Base-by-base conservation (phyloP, 208 protist species). In the Trypanosomatidae sp. region DNA sequence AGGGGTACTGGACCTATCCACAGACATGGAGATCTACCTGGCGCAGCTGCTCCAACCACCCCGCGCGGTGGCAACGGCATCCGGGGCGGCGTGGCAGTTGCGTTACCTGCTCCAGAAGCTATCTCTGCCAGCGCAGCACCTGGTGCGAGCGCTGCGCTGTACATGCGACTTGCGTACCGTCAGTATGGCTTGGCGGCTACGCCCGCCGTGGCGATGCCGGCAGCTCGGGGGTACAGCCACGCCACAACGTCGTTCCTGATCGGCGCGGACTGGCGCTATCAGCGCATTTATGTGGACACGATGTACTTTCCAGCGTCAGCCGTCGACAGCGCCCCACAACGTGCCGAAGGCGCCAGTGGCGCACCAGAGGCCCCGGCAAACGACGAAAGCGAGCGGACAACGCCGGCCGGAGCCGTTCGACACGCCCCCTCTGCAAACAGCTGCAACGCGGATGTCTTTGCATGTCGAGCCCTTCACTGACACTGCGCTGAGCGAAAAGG, bases 191-290 rank as follows among this genome's bases (percentile, higher is more conserved):
- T 33, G 30, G 70, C 66, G 55, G 62, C 43, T 36, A 13, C 55
- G 66, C 47, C 58, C 47, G n/a, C 55, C 17, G 73, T 76, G 6
- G 73, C 25, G 49, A 66, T 46, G 66, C 71, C 77, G 73, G 30
- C 53, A 22, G 59, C 72, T 47, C 81, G 71, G n/a, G 70, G 73
- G 58, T 88, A 94, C 64, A 62, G 76, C 47, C 81, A 71, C 67
- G 74, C 82, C 46, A 94, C 90, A 3, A 69, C 76, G 6, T 85
- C 85, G 8, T 94, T 89, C 66, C 72, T 94, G 1, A 66, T 90
- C 58, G 80, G 78, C 41, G 83, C 90, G 4, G 87, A 92, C 47
- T 94, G 90, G 87, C 81, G 85, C 19, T 94, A 89, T 70, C 90
- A 94, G 67, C 82, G 89, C 62, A 84, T 83, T 43, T 94, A 92